These are phyloP conservation scores for Astragalus glycyphyllos DNA, from an alignment of 306 rosid genomes.

Conservation along the genomic window DNA sequence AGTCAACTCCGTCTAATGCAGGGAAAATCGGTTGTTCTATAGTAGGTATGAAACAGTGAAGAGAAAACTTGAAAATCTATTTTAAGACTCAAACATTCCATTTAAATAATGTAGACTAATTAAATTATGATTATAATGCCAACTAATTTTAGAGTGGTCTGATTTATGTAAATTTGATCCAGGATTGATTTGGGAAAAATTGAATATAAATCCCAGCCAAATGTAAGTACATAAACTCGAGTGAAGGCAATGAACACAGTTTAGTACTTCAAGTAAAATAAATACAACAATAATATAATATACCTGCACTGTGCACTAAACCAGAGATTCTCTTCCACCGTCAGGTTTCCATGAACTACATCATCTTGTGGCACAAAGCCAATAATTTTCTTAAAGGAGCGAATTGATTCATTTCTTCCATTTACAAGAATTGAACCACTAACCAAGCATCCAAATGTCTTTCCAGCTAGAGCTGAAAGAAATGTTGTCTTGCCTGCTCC, in stretches of 20 bases:
- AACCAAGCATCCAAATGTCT: conserved; percentile 75
- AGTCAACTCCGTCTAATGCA: too few relatives aligned
- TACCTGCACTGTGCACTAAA: conserved; percentile 98
- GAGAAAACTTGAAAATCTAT: too few relatives aligned
- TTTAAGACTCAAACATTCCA: too few relatives aligned
- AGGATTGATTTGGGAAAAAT: too few relatives aligned
- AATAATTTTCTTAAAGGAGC: conserved; percentile 82
- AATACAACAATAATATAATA: conserved; percentile 28
- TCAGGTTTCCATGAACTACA: conserved; percentile 92
- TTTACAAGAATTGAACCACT: conserved; percentile 83
- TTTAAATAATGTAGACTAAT: too few relatives aligned
- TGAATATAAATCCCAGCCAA: too few relatives aligned
- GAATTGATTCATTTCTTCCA: conserved; percentile 81
- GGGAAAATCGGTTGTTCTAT: too few relatives aligned
- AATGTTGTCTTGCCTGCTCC: conserved; percentile 98
- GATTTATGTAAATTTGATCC: too few relatives aligned
- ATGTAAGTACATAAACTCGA: too few relatives aligned
- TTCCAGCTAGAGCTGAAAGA: conserved; percentile 94
- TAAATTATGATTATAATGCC: too few relatives aligned
- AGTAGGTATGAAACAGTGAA: too few relatives aligned
- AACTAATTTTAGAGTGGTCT: too few relatives aligned
- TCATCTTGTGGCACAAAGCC: conserved; percentile 99
- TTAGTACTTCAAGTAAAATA: conserved; percentile 38
- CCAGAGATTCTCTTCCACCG: conserved; percentile 99
- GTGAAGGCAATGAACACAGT: not conserved